Conservation (phyloP, 208 protist species). For the Trypanosoma lewisi region DNA sequence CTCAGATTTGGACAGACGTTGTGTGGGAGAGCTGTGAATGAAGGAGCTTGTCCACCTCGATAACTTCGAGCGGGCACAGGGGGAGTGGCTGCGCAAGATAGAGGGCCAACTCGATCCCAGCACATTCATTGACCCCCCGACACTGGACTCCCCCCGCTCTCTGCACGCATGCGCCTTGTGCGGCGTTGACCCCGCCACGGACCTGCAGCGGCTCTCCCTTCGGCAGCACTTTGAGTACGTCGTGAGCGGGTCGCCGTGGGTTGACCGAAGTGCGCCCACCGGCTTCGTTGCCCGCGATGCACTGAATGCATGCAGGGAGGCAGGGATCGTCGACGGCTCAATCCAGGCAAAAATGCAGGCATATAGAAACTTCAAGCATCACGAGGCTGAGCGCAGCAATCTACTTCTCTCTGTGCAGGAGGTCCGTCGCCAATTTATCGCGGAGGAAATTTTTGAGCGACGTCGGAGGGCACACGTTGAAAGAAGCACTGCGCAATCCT, state of each 20-base stretch:
- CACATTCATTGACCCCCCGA: neutral
- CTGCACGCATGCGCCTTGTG: constrained; percentile 23
- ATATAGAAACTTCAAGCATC: constrained; percentile 15
- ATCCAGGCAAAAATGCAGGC: constrained; percentile 16
- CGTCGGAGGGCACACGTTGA: constrained; percentile 15
- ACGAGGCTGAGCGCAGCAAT: constrained; percentile 9
- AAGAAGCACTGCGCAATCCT: neutral
- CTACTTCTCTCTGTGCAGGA: constrained; percentile 10
- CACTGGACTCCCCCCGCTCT: constrained; percentile 25
- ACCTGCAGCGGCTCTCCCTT: constrained; percentile 3
- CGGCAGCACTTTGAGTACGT: constrained; percentile 21
- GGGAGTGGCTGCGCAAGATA: neutral
- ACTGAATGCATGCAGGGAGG: constrained; percentile 19
- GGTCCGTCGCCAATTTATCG: constrained; percentile 22
- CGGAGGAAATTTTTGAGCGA: constrained; percentile 25
- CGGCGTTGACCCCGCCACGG: constrained; percentile 12
- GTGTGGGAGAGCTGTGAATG: neutral
- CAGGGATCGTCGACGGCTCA: constrained; percentile 13
- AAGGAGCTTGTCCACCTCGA: neutral
- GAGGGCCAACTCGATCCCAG: neutral
- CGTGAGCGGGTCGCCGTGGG: neutral
- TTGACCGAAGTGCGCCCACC: constrained; percentile 2
- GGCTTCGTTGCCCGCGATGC: constrained; percentile 2
- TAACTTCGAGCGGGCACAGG: constrained; percentile 10
- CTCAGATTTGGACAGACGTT: neutral